A percentile compares a stretch with the other conserved stretches of the same genome.
These are phyloP conservation scores for Aspergillus cristatus DNA, from an alignment of 495 filamentous ascomycete species.

Conservation along the genomic window DNA sequence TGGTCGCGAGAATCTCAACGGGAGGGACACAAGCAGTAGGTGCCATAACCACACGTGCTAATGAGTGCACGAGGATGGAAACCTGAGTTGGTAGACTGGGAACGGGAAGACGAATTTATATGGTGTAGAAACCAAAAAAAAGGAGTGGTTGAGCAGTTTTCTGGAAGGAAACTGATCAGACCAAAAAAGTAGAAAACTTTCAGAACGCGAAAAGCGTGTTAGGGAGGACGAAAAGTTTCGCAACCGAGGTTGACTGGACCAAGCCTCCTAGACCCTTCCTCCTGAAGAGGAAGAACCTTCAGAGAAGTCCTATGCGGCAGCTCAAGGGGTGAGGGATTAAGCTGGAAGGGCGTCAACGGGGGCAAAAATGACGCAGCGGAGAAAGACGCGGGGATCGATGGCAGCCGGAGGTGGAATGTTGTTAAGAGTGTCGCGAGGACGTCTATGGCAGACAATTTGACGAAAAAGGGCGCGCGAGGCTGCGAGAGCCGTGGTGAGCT, in stretches of 20 bases:
- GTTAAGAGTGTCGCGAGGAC: constrained; percentile 56
- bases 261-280: constrained; percentile 91
- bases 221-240: constrained; percentile 86
- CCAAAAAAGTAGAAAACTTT: constrained; percentile 4
- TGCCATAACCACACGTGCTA: constrained; percentile 56
- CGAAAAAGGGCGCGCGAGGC: constrained; percentile 57
- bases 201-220: constrained; percentile 42
- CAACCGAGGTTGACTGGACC: constrained; percentile 75
- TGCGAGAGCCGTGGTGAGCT: constrained; percentile 59
- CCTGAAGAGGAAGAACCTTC: constrained; percentile 92
- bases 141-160: constrained; percentile 4
- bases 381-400: constrained; percentile 46
- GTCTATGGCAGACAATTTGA: constrained; percentile 66
- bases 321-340: constrained; percentile 56
- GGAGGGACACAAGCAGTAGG: constrained; percentile 53
- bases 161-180: too few relatives aligned
- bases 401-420: constrained; percentile 61
- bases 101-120: too few relatives aligned
- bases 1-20: constrained; percentile 41
- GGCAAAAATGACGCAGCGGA: constrained; percentile 42
- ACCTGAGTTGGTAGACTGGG: constrained; percentile 1
- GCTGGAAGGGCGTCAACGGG: constrained; percentile 44
- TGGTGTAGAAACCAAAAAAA: constrained; percentile 12
- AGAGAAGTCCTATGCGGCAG: constrained; percentile 98
- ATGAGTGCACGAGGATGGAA: constrained; percentile 21